A percentile compares a stretch with the other conserved stretches of the same genome.
Conservation (phyloP, 2,329 filamentous ascomycete species). For the Achaetomium macrosporum region DNA sequence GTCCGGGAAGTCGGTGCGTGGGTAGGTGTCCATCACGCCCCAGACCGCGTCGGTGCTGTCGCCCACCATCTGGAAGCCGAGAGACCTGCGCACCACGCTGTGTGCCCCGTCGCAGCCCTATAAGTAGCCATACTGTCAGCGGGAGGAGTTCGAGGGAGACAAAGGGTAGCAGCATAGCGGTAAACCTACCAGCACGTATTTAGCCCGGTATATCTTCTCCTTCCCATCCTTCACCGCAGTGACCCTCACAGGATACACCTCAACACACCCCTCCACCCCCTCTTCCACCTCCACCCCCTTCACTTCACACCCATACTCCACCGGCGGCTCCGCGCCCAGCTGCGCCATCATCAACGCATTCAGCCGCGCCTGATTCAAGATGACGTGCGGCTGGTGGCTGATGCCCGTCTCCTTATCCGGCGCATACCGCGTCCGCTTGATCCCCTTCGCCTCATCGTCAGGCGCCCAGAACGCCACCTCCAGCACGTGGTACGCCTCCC, state of each 20-base stretch:
- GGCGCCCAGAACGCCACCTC: constrained; percentile 54
- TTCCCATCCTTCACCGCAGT: constrained; percentile 36
- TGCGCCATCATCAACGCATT: constrained; percentile 49
- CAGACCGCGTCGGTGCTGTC: constrained; percentile 52
- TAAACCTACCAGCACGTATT: constrained; percentile 46
- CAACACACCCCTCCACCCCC: constrained; percentile 30
- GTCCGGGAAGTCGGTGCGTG: constrained; percentile 55
- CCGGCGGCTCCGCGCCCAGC: constrained; percentile 38
- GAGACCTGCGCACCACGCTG: constrained; percentile 43
- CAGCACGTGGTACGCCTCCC: constrained; percentile 52
- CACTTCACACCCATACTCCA: constrained; percentile 52
- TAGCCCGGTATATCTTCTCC: constrained; percentile 38
- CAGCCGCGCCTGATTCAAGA: constrained; percentile 50
- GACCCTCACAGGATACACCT: constrained; percentile 40
- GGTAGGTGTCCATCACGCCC: constrained; percentile 53
- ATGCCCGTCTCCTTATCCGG: constrained; percentile 50
- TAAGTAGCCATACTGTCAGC: constrained; percentile 30
- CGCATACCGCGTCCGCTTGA: constrained; percentile 42
- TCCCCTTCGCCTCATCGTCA: constrained; percentile 24
- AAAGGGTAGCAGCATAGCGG: no score
- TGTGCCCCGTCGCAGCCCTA: constrained; percentile 45
- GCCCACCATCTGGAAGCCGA: constrained; percentile 54
- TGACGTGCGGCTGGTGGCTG: constrained; percentile 50
- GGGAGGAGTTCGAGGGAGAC: constrained; percentile 33
- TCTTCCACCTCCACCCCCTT: constrained; percentile 45